Base-by-base conservation (phyloP, 2,329 filamentous ascomycete species). In the Stagonosporopsis cucurbitacearum region DNA sequence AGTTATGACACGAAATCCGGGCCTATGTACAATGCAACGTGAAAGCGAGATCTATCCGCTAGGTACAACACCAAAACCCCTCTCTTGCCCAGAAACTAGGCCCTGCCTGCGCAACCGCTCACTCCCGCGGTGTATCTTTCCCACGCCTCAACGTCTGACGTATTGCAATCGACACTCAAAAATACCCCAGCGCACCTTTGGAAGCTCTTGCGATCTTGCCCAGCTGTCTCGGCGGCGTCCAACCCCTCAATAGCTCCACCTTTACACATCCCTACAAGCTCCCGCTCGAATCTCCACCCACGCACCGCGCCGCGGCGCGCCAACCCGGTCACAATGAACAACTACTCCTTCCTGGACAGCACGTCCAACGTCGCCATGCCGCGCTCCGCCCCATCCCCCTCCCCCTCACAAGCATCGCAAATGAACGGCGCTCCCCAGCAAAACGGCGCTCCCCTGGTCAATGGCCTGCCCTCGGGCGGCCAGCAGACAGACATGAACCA, bases 401-500 rank as follows among this genome's bases (percentile, higher is more conserved):
- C 66, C 11, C 64, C 68, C 37, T 67, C 65, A 17, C 51, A 62
- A 35, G 49, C 60, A 37, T 65, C 64, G n/a, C 71, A 71, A 50
- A 48, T 44, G 28, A 74, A 74, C 57, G 68, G 69, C 45, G 55
- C 46, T 9, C 55, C 63, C 36, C 65, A 64, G 43, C 68, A 70
- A 30, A 75, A 70, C 57, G 67, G 70, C 56, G 69, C 76, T 33
- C 74, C 73, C 7, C 68, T 76, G 64, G 72, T 76, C 36, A 77
- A 77, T 50, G 74, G 74, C 19, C 62, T 77, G 39, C 72, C 73
- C 9, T 70, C 67, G 25, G 73, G 74, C 6, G 75, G 76, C 40
- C 75, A 77, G 47, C 75, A 78, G 62, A 77, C 73, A 13, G 76
- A 78, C 50, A 76, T 78, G 75, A 78, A 77, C 54, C 70, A 77